These are phyloP conservation scores for Neospermospora avenae DNA, from an alignment of 2,329 filamentous ascomycete species.

Conservation along the genomic window DNA sequence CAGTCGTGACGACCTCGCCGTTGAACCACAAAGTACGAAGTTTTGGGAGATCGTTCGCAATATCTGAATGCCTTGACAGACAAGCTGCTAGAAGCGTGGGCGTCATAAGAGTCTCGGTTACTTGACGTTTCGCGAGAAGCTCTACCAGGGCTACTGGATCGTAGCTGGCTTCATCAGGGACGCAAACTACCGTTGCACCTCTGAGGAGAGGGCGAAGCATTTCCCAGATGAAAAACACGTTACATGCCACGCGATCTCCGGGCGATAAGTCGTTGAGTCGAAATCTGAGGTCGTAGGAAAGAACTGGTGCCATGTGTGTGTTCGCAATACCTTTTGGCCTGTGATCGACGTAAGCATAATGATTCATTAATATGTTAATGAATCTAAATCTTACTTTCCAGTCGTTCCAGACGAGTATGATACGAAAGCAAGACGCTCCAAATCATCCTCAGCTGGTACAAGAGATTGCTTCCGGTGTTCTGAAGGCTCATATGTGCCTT, in stretches of 20 bases:
- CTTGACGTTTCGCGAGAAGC: slow-evolving; percentile 59
- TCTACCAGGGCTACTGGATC: slow-evolving; percentile 73
- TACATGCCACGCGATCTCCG: slow-evolving; percentile 79
- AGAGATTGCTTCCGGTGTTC: slow-evolving; percentile 41
- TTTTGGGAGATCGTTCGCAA: slow-evolving; percentile 60
- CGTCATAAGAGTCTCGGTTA: slow-evolving; percentile 82
- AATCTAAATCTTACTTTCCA: slow-evolving; percentile 43
- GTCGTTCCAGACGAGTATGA: slow-evolving; percentile 86
- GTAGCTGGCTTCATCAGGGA: slow-evolving; percentile 74
- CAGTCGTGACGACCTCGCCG: slow-evolving; percentile 77
- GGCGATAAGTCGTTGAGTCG: slow-evolving; percentile 64
- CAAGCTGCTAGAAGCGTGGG: slow-evolving; percentile 75
- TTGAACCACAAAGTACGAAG: slow-evolving; percentile 75
- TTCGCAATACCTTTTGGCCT: slow-evolving; percentile 79
- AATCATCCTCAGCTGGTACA: slow-evolving; percentile 60
- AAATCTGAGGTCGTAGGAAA: slow-evolving; percentile 73
- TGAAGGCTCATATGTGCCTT: slow-evolving; percentile 17
- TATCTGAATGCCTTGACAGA: slow-evolving; percentile 63
- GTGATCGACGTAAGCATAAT: neutral
- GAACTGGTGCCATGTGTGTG: slow-evolving; percentile 69
- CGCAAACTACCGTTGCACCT: slow-evolving; percentile 71
- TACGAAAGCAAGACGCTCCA: slow-evolving; percentile 75
- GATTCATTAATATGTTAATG: neutral
- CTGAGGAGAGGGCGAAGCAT: slow-evolving; percentile 73
- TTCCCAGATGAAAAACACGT: slow-evolving; percentile 86